A percentile compares a stretch with the other conserved stretches of the same genome.
Evolutionary conservation across 2,329 filamentous ascomycete genomes (phyloP).

Genomic region (Tolypocladium inflatum): DNA sequence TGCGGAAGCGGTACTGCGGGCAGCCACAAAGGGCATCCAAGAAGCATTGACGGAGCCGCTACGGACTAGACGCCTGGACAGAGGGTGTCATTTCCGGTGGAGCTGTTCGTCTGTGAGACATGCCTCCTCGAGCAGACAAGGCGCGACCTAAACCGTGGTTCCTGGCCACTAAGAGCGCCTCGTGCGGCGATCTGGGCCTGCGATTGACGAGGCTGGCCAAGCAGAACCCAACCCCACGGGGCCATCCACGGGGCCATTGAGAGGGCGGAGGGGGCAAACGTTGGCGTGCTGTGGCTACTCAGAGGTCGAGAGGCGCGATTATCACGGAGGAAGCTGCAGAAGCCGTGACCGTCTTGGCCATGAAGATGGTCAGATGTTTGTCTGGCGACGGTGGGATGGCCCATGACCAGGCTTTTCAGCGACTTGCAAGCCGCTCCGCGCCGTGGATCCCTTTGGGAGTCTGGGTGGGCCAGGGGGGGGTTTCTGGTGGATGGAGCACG

Average conservation of each 20-base stretch:
- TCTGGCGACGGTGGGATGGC: neutral
- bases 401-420: neutral
- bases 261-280: neutral
- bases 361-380: neutral
- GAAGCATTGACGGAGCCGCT: neutral
- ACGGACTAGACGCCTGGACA: neutral
- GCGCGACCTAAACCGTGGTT: neutral
- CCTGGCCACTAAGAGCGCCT: neutral
- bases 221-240: neutral
- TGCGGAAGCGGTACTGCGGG: neutral
- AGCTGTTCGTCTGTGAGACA: neutral
- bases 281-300: neutral
- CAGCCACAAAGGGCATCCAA: neutral
- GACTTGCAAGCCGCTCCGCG: too few species aligned
- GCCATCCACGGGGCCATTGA: neutral
- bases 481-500: neutral
- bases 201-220: neutral
- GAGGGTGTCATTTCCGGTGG: neutral
- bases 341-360: neutral
- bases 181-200: neutral
- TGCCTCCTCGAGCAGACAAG: neutral
- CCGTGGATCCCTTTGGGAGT: too few species aligned
- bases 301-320: neutral
- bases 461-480: too few species aligned
- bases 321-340: neutral